phyloP scores from a whole-genome alignment of 495 filamentous ascomycete species.

The Penicillium soppii region DNA sequence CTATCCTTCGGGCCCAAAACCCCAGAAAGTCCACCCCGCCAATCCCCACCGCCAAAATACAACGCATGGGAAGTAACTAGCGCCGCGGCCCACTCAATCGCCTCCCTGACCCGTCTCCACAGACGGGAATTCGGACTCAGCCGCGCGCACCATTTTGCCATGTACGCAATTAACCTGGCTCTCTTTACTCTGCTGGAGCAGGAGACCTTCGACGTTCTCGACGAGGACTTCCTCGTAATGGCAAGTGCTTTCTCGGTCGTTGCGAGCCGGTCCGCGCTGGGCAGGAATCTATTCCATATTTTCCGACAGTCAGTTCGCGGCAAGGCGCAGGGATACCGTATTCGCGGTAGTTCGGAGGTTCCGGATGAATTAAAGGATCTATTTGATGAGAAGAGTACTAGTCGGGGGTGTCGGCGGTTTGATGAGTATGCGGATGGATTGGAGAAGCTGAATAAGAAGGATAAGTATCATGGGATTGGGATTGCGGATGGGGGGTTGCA shows the following conservation, averaged over 20 bases:
- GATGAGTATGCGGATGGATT: conserved; percentile 39
- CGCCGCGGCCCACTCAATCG: conserved; percentile 34
- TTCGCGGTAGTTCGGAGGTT: conserved; percentile 21
- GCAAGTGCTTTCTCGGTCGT: conserved; percentile 38
- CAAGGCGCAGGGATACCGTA: conserved; percentile 31
- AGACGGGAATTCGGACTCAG: conserved; percentile 39
- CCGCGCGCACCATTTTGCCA: conserved; percentile 42
- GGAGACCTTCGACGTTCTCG: conserved; percentile 35
- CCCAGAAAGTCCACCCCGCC: conserved; percentile 33
- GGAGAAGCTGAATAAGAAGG: conserved; percentile 38
- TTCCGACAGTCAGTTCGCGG: conserved; percentile 38
- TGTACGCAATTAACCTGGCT: conserved; percentile 47
- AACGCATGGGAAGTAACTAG: conserved; percentile 22
- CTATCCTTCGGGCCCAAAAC: conserved; percentile 25
- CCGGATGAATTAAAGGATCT: conserved; percentile 39
- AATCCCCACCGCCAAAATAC: conserved; percentile 25
- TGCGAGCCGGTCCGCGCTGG: conserved; percentile 39
- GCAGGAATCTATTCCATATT: conserved; percentile 41
- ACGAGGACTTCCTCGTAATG: conserved; percentile 38
- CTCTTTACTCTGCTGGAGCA: conserved; percentile 41
- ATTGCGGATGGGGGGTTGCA: conserved; percentile 20
- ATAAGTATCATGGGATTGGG: conserved; percentile 33
- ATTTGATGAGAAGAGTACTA: conserved; percentile 33
- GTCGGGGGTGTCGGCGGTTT: conserved; percentile 20
- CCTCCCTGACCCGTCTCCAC: conserved; percentile 32